Evolutionary conservation across 257 asterid genomes (phyloP).

Genomic region (Nicotiana obtusifolia): DNA sequence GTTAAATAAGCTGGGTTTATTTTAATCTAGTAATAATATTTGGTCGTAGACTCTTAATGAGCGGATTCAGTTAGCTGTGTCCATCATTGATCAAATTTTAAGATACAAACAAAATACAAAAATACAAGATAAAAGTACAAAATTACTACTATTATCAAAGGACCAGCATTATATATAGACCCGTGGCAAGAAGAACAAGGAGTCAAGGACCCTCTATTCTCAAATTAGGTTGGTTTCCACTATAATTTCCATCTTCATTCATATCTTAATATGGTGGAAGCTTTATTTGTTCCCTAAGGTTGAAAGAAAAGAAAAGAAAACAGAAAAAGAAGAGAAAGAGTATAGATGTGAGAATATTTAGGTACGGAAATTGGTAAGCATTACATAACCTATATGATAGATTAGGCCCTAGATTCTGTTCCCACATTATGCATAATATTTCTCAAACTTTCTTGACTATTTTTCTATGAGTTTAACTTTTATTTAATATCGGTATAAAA

Average conservation of each 20-base stretch:
- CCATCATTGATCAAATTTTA: constrained; percentile 4
- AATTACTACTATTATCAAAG: neutral
- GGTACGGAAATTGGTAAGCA: neutral
- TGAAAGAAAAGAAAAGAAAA: neutral
- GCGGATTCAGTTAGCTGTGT: neutral
- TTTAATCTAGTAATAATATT: neutral
- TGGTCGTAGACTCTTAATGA: too few species aligned
- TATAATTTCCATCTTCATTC: neutral
- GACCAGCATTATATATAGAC: neutral
- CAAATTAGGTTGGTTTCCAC: neutral
- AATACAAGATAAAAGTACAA: neutral
- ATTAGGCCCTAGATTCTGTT: neutral
- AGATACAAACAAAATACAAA: neutral
- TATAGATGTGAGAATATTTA: neutral
- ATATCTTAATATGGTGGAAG: neutral
- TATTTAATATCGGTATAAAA: too few species aligned
- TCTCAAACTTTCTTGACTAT: neutral
- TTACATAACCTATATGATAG: neutral
- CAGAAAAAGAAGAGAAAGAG: too few species aligned
- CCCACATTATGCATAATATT: neutral
- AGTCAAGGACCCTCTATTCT: neutral
- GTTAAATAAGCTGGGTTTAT: neutral
- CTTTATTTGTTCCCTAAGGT: neutral
- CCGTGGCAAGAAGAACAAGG: neutral
- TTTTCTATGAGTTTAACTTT: neutral